These are phyloP conservation scores for Moricandia arvensis DNA, from an alignment of 345 rosid species.

Conservation along the genomic window DNA sequence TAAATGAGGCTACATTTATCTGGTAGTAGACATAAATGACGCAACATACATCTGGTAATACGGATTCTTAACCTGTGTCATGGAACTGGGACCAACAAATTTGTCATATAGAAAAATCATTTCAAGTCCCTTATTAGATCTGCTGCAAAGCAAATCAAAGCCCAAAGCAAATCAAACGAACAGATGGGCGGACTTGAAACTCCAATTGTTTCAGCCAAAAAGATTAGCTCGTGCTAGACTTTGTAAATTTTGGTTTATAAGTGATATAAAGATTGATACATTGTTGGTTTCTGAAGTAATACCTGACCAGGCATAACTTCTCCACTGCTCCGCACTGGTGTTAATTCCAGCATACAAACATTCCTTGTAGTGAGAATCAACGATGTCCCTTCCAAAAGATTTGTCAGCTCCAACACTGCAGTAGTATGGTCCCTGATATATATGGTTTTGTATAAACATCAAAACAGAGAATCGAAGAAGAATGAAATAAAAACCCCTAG, in stretches of 20 bases:
- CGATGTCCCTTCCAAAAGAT: slow-evolving; percentile 84
- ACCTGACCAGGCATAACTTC: slow-evolving; percentile 99
- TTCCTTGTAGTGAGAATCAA: slow-evolving; percentile 91
- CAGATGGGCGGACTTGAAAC: slow-evolving; percentile 86
- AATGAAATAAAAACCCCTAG: not conserved
- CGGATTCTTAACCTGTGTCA: no score
- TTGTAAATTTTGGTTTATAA: not conserved
- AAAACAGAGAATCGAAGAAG: not conserved
- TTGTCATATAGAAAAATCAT: no score
- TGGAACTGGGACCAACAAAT: no score
- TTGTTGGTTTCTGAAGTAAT: not conserved
- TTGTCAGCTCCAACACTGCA: slow-evolving; percentile 84
- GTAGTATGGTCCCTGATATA: slow-evolving; percentile 84
- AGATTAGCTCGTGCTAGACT: not conserved
- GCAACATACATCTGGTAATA: no score
- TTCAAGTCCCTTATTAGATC: not conserved
- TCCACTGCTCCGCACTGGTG: slow-evolving; percentile 85
- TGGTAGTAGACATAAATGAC: no score
- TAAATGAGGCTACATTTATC: no score
- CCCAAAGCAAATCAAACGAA: slow-evolving; percentile 38
- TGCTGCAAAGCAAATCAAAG: no score
- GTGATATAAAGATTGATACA: not conserved
- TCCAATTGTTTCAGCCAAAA: slow-evolving; percentile 60
- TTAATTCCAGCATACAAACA: slow-evolving; percentile 82
- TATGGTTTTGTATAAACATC: not conserved